Base-by-base conservation (phyloP, 2,329 filamentous ascomycete species). In the Aspergillus flavus region DNA sequence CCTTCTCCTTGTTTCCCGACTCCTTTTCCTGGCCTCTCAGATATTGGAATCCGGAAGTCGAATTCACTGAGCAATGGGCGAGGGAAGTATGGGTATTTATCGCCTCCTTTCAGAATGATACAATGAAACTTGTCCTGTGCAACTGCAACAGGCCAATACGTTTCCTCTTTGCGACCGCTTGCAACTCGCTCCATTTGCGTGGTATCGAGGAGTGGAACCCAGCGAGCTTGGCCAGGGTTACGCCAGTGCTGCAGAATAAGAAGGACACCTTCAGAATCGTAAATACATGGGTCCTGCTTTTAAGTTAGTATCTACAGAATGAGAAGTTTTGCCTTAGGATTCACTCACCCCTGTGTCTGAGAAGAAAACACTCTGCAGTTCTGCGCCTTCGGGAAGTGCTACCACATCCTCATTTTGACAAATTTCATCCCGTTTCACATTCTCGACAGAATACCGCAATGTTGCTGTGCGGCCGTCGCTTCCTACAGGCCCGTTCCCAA, bases 21-120 rank as follows among this genome's bases (percentile, higher is more conserved):
- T n/a, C 62, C 70, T 55, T 73, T 81, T 0, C 83, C 81, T 2
- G 80, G 77, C 6, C 81, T 77, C 1, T 87, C 87, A 4, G 87
- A 86, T 39, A 97, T 82, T 0, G 96, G 95, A 21, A 99, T 86
- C 50, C 90, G 88, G 76, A 99, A 96, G 56, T 93, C 92, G 74
- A 99, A 99, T 76, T 99, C 95, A 48, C 90, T 94, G 41, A 99
- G 89, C 43, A 97, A 82, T 2, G 93, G 94, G 11, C 91, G 89
- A 12, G 93, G 95, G 80, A 94, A 98, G 81, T 95, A 97, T 0
- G 94, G 94, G 73, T 97, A 92, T 73, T 90, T 87, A 75, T 99
- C 95, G 41, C 91, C 91, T 66, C 95, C 95, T 80, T 99, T 99
- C 74, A 99, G 89, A 71, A 99, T 98, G 79, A 99, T 97, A 81